Base-by-base conservation (phyloP, 108 stramenopile species). In the Cyclotella distinguenda region DNA sequence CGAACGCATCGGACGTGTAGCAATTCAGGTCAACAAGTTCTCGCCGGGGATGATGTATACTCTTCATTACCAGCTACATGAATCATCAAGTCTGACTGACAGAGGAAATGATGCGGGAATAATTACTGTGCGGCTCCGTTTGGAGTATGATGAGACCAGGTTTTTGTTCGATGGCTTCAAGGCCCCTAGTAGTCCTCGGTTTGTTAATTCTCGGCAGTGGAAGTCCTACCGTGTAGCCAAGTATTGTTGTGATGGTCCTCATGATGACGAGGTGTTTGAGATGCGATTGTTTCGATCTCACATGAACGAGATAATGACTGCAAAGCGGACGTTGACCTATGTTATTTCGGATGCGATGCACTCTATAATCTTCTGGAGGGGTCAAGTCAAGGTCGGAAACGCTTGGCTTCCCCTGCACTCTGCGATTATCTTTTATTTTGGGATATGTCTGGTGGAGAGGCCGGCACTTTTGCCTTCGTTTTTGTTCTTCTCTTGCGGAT, bases 361-460 rank as follows among this genome's bases (percentile, higher is more conserved):
- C 40, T 85, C 85, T 7, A 57, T 89, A n/a, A 60, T 88, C 18
- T 84, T 89, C 56, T 90, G 89, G 89, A 71, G 79, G 44, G 85
- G 82, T 33, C 87, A 88, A 58, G 82, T 91, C 28, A 70, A 87
- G 51, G 59, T 85, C 5, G 75, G 58, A 9, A 50, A 70, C 21
- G 47, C 76, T 0, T 74, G 70, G 52, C 61, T 91, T 19, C 90
- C 90, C 5, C 10, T 91, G 7, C 84, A 91, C 64, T 89, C 87
- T 10, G 67, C 82, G 1, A 50, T 88, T 10, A 57, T 82, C 5
- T 93, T 88, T 64, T 60, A 67, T 40, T 54, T 65, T 30, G 68
- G 77, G 2, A 55, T 64, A 9, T 59, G 70, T 30, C 48, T 88
- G 18, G 77, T 93, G 21, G 88, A 88, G 44, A 66, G 74, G n/a